phyloP scores from a whole-genome alignment of 2,329 filamentous ascomycete genomes.

The Fusarium verticillioides region DNA sequence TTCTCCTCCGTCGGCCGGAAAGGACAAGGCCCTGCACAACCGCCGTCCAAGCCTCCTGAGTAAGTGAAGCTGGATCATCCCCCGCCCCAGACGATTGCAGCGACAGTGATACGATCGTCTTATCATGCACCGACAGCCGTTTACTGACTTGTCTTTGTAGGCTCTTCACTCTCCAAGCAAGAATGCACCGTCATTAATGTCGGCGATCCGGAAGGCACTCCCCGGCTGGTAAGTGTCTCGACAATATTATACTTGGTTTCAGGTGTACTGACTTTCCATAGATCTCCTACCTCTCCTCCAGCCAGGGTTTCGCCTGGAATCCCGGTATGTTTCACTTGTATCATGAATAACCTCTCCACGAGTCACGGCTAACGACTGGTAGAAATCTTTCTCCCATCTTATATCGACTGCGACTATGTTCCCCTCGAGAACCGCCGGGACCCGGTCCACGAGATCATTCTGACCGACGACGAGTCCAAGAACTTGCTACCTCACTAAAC shows the following conservation, averaged over 20 bases:
- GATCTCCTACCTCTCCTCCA: constrained; percentile 84
- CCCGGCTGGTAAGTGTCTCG: constrained; percentile 69
- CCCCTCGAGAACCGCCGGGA: constrained; percentile 81
- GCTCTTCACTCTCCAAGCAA: constrained; percentile 76
- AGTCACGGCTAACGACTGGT: constrained; percentile 17
- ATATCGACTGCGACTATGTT: constrained; percentile 78
- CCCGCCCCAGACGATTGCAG: constrained; percentile 13
- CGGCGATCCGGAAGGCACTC: constrained; percentile 77
- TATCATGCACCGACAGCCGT: constrained; percentile 6
- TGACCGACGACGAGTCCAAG: constrained; percentile 81
- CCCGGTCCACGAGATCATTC: constrained; percentile 79
- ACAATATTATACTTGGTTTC: background rate
- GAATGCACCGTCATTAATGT: constrained; percentile 86
- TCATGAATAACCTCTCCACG: background rate
- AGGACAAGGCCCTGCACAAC: constrained; percentile 61
- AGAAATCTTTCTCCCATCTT: constrained; percentile 86
- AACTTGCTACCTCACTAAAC: constrained; percentile 73
- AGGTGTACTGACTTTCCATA: constrained; percentile 49
- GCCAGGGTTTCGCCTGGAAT: constrained; percentile 86
- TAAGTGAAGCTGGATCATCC: constrained; percentile 48
- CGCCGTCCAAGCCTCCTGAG: constrained; percentile 72
- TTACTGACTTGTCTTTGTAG: constrained; percentile 58
- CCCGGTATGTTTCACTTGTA: constrained; percentile 63
- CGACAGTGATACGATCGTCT: constrained; percentile 24
- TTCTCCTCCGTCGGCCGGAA: constrained; percentile 64